Percentiles rank a stretch among this genome's conserved stretches.
Conservation (phyloP, 2,329 filamentous ascomycete species). For the Ramichloridium luteum region DNA sequence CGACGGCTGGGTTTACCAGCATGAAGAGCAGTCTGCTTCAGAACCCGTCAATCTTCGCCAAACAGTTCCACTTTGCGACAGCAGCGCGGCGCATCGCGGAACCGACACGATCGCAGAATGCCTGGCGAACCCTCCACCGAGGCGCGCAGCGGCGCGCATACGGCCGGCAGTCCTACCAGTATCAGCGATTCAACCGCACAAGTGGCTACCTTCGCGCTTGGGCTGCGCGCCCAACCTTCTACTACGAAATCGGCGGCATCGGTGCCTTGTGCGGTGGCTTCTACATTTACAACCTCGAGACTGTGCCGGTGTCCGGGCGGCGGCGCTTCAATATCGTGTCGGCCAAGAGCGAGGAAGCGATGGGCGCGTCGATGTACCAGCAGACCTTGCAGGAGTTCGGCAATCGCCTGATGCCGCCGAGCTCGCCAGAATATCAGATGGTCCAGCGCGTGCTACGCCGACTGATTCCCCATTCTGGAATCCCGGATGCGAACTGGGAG, state of each 20-base stretch:
- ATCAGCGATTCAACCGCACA: constrained; percentile 19
- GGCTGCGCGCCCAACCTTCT: constrained; percentile 35
- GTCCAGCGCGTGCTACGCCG: constrained; percentile 54
- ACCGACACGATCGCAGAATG: constrained; percentile 8
- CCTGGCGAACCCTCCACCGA: constrained; percentile 2
- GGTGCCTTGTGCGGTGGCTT: constrained; percentile 39
- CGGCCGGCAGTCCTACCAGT: constrained; percentile 19
- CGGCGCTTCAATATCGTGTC: constrained; percentile 60
- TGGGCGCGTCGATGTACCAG: constrained; percentile 44
- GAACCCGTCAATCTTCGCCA: no score
- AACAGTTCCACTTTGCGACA: no score
- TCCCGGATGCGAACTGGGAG: constrained; percentile 49
- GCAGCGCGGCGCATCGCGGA: no score
- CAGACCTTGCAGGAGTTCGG: constrained; percentile 45
- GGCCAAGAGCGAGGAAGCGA: constrained; percentile 41
- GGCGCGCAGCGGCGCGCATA: constrained; percentile 11
- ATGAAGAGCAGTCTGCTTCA: no score
- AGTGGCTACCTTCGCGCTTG: constrained; percentile 23
- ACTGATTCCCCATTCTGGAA: constrained; percentile 54
- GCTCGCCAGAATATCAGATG: constrained; percentile 43
- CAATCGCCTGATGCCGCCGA: constrained; percentile 44
- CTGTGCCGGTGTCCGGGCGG: constrained; percentile 59
- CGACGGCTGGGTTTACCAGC: no score
- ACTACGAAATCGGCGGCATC: constrained; percentile 32
- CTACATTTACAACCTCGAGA: constrained; percentile 58